Conservation (phyloP, 2,329 filamentous ascomycete genomes). For the Hypoxylon sp. region DNA sequence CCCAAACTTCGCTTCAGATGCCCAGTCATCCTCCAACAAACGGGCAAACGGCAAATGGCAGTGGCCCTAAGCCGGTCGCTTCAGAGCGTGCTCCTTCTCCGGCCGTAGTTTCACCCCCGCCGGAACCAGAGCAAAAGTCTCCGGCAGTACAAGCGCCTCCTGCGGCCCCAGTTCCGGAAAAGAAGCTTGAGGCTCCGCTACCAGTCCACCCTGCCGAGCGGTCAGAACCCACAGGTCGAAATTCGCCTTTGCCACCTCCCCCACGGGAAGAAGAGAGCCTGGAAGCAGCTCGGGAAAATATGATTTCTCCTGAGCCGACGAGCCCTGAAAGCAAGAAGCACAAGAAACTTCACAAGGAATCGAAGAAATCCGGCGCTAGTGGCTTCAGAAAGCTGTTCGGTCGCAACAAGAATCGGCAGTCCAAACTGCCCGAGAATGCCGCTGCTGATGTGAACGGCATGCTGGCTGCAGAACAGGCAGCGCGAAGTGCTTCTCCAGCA, state of each 20-base stretch:
- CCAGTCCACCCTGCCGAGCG: conserved; percentile 55
- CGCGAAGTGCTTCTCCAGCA: conserved; percentile 47
- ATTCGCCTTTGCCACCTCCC: conserved; percentile 57
- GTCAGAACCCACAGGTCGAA: conserved; percentile 50
- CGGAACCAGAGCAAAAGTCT: conserved; percentile 41
- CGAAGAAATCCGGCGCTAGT: conserved; percentile 54
- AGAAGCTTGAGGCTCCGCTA: conserved; percentile 52
- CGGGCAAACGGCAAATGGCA: conserved; percentile 51
- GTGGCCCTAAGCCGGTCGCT: conserved; percentile 53
- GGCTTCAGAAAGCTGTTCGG: conserved; percentile 76
- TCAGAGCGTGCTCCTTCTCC: conserved; percentile 57
- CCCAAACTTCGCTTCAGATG: conserved; percentile 59
- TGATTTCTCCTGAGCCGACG: conserved; percentile 57
- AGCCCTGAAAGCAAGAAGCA: conserved; percentile 62
- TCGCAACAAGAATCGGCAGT: conserved; percentile 70
- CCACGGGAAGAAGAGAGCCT: conserved; percentile 54
- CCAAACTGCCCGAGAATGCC: conserved; percentile 68
- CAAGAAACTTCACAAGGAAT: conserved; percentile 69
- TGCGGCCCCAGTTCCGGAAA: conserved; percentile 51
- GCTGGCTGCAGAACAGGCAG: conserved; percentile 57
- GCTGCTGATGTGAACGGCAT: conserved; percentile 64
- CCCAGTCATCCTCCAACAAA: conserved; percentile 52
- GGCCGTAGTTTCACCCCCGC: conserved; percentile 49
- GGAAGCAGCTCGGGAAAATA: conserved; percentile 54
- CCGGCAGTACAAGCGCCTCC: conserved; percentile 18